Evolutionary conservation across 2,329 filamentous ascomycete species (phyloP), one percentile per base, ranked within the genome.

Genomic region (Macrophomina tecta): DNA sequence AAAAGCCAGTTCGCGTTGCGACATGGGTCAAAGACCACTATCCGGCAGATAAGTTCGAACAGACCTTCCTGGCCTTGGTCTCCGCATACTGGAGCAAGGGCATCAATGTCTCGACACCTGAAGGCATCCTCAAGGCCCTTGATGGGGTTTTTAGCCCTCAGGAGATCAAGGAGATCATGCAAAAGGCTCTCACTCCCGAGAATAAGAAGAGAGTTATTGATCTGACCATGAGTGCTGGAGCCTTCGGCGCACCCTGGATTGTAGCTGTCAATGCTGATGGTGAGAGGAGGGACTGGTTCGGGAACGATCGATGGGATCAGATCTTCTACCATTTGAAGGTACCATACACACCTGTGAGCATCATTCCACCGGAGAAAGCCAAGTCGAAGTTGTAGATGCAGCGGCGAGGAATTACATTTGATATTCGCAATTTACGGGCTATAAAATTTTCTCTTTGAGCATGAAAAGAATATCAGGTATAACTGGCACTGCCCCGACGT

Each of bases 131-230:
- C 5, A 12, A 63, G n/a, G 64, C 64, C 32, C 32, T 66, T 11
- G 38, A 8, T 14, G 32, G 23, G 0, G 5, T 60, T 12, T 66
- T 58, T 28, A 14, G 42, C 28, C 46, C 34, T 2, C 6, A 66
- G 18, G 61, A 69, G 38, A 46, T 69, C 32, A 23, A 68, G 36
- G 46, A 68, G 5, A 69, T 69, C 46, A 69, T 69, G 42, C 48
- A 67, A 42, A 62, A 68, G 2, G 68, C 68, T 2, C 36, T 68
- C 28, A 56, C 65, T 18, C 65, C 68, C 8, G 68, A 65, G 61
- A 69, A 69, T 52, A 69, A 69, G 42, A 68, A 68, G n/a, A 46
- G 65, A 34, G 68, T 69, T 11, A 40, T 68, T 12, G 68, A 69
- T 14, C 53, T 60, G n/a, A 69, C 66, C 5, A 65, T 63, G 61